phyloP scores from a whole-genome alignment of 371 early-diverging fungal species.

The Mucor racemosus region DNA sequence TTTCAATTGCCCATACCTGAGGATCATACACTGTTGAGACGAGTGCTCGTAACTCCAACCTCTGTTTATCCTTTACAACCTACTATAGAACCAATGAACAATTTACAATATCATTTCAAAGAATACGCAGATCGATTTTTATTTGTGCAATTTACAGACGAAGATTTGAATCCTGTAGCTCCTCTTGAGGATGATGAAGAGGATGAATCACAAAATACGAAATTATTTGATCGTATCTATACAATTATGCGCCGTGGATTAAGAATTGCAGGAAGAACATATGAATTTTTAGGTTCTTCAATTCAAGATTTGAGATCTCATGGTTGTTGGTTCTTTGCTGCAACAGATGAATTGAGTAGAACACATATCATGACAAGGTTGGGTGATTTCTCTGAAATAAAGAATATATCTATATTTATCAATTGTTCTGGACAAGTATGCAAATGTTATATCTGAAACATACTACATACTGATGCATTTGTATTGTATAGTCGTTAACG shows the following conservation, averaged over 20 bases:
- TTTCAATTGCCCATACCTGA: conserved; percentile 20
- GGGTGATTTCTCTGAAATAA: conserved; percentile 70
- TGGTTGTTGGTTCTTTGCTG: conserved; percentile 74
- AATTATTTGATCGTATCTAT: conserved; percentile 51
- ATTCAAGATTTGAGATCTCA: conserved; percentile 67
- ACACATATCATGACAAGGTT: conserved; percentile 61
- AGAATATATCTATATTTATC: conserved; percentile 63
- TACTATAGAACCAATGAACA: conserved; percentile 60
- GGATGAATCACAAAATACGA: conserved; percentile 23
- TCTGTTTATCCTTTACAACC: conserved; percentile 58
- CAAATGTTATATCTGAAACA: neutral
- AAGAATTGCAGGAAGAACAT: conserved; percentile 56
- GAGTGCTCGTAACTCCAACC: conserved; percentile 63
- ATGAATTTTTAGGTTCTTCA: conserved; percentile 75
- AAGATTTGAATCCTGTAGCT: conserved; percentile 47
- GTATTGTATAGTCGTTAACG: neutral
- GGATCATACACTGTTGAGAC: conserved; percentile 10
- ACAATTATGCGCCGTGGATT: conserved; percentile 58
- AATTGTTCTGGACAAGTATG: conserved; percentile 68
- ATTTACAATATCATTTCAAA: conserved; percentile 59
- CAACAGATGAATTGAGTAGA: conserved; percentile 35
- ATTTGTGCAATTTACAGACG: conserved; percentile 77
- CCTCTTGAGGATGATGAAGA: conserved; percentile 3
- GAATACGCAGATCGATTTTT: conserved; percentile 62
- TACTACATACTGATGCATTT: neutral